Conservation (phyloP, 2,329 filamentous ascomycete genomes). For the Pseudogymnoascus sp. region DNA sequence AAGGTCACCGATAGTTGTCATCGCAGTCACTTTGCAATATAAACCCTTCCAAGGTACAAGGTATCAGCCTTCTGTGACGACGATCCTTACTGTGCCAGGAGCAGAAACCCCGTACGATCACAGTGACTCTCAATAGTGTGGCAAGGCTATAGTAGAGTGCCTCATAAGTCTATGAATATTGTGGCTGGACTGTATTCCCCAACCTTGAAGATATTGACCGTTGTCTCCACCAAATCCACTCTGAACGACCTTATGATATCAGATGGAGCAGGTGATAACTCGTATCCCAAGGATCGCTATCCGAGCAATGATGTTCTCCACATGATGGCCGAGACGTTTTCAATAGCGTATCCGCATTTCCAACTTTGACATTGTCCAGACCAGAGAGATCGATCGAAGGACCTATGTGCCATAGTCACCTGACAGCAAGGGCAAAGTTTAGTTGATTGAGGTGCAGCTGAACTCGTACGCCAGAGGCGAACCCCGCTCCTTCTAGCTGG, state of each 20-base stretch:
- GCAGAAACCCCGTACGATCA: not conserved
- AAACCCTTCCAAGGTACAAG: not conserved
- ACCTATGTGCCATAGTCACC: not conserved
- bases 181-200: not conserved
- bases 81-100: not conserved
- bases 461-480: not conserved
- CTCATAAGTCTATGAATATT: not conserved
- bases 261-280: conserved; percentile 4
- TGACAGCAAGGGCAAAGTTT: not conserved
- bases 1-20: not conserved
- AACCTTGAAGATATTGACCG: conserved; percentile 1
- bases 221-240: not conserved
- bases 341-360: not conserved
- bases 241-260: not conserved
- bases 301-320: not conserved
- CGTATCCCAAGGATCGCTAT: conserved; percentile 1
- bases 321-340: not conserved
- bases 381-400: not conserved
- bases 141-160: not conserved
- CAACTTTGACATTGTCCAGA: not conserved
- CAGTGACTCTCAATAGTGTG: not conserved
- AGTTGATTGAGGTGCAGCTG: not conserved
- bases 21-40: conserved; percentile 1
- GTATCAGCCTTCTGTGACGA: not conserved
- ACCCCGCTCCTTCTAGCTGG: conserved; percentile 1